Evolutionary conservation across 106 monocot species (phyloP).

Genomic region (Allium cepa): DNA sequence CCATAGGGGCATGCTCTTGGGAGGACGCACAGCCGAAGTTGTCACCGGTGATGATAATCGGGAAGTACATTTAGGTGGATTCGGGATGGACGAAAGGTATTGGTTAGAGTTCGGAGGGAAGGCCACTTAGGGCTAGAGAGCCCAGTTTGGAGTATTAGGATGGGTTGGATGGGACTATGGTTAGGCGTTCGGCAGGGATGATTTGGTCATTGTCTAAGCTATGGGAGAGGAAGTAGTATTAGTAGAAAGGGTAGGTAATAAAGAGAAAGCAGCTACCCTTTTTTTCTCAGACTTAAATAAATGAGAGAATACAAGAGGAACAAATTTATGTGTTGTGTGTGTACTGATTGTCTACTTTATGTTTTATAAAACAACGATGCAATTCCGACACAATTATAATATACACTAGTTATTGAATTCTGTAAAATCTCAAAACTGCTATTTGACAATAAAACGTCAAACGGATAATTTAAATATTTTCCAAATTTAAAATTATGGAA

Average conservation of each 20-base stretch:
- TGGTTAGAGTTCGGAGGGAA: constrained; percentile 61
- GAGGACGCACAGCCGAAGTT: constrained; percentile 98
- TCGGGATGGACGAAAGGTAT: constrained; percentile 65
- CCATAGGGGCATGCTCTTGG: constrained; percentile 91
- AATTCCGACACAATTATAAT: too few relatives aligned
- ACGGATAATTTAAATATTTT: too few relatives aligned
- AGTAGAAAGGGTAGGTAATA: neutral
- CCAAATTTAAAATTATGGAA: too few relatives aligned
- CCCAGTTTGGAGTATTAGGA: constrained; percentile 93
- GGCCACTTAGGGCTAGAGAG: constrained; percentile 65
- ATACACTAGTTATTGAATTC: too few relatives aligned
- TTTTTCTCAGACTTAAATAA: too few relatives aligned
- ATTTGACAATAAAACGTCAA: too few relatives aligned
- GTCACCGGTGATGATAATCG: constrained; percentile 66
- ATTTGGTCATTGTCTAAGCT: constrained; percentile 99
- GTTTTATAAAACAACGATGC: too few relatives aligned
- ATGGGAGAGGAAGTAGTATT: constrained; percentile 82
- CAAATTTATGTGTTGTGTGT: too few relatives aligned
- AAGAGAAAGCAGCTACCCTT: too few relatives aligned
- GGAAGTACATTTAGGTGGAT: constrained; percentile 27
- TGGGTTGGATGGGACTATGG: constrained; percentile 93
- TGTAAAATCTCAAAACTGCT: too few relatives aligned
- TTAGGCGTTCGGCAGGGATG: constrained; percentile 91
- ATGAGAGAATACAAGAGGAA: too few relatives aligned
- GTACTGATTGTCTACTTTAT: too few relatives aligned